Percentiles rank a stretch among this genome's conserved stretches.
phyloP scores from a whole-genome alignment of 106 monocot species.

The Dioscorea zingiberensis region DNA sequence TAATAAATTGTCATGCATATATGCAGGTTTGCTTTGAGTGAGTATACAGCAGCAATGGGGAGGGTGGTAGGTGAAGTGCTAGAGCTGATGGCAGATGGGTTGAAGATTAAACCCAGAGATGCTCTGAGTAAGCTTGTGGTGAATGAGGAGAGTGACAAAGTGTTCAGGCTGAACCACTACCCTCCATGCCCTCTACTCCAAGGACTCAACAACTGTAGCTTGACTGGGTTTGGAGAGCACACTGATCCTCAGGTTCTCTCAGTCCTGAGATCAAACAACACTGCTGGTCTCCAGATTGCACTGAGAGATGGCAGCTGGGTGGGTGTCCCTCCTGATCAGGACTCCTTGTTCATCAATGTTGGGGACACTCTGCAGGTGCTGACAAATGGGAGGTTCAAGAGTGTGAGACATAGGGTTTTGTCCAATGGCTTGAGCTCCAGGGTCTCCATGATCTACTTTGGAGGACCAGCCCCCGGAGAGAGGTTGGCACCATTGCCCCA shows the following conservation, averaged over 20 bases:
- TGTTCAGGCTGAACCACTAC: slow-evolving; percentile 79
- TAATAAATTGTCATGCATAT: too few species aligned
- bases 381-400: slow-evolving; percentile 91
- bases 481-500: slow-evolving; percentile 54
- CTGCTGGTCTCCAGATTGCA: slow-evolving; percentile 54
- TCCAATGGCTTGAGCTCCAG: slow-evolving; percentile 50
- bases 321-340: slow-evolving; percentile 61
- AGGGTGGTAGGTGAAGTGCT: slow-evolving; percentile 54
- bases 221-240: slow-evolving; percentile 81
- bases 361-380: slow-evolving; percentile 84
- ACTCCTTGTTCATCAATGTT: slow-evolving; percentile 79
- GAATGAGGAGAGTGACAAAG: slow-evolving; percentile 48
- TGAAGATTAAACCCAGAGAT: slow-evolving; percentile 32
- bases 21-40: slow-evolving; percentile 50
- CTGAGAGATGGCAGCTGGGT: slow-evolving; percentile 67
- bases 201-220: slow-evolving; percentile 21
- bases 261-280: slow-evolving; percentile 59
- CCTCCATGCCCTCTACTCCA: slow-evolving; percentile 50
- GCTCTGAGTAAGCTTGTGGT: slow-evolving; percentile 44
- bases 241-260: slow-evolving; percentile 91
- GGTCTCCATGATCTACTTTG: slow-evolving; percentile 85
- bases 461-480: slow-evolving; percentile 37
- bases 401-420: slow-evolving; percentile 83
- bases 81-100: slow-evolving; percentile 67
- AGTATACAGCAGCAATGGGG: slow-evolving; percentile 44